Percentiles rank a stretch among this genome's conserved stretches.
Conservation (phyloP, 164 flowering plant species). For the Vitis rupestris region DNA sequence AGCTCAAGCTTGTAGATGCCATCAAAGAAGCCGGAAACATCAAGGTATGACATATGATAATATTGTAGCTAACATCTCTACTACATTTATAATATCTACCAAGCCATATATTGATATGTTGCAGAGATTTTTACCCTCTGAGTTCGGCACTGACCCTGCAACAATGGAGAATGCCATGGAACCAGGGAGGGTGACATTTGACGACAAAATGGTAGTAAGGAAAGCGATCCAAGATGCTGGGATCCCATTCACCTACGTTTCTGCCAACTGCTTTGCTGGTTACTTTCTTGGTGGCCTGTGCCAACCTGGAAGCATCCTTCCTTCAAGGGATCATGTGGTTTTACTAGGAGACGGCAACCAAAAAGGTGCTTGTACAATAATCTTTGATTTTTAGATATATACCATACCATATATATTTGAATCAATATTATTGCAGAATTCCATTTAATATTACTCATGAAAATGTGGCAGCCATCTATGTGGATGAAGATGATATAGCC, state of each 20-base stretch:
- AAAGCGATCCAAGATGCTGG: conserved; percentile 37
- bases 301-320: conserved; percentile 32
- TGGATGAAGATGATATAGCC: conserved; percentile 69
- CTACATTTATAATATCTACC: not conserved
- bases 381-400: no score
- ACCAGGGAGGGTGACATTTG: conserved; percentile 48
- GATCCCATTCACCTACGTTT: conserved; percentile 42
- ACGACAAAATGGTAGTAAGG: conserved; percentile 48
- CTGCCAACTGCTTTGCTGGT: conserved; percentile 50
- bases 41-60: conserved; percentile 32
- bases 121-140: conserved; percentile 50
- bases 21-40: conserved; percentile 72
- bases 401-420: no score
- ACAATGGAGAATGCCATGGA: conserved; percentile 42
- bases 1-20: conserved; percentile 70
- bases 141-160: conserved; percentile 46
- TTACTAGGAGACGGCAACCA: no score
- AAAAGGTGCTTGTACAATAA: no score
- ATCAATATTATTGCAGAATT: not conserved
- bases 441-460: not conserved
- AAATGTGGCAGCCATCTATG: conserved; percentile 42
- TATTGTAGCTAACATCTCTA: not conserved
- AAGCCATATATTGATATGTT: conserved; percentile 1
- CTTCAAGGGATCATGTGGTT: conserved; percentile 29
- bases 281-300: conserved; percentile 39